These are phyloP conservation scores for Phytophthora cryptogea DNA, from an alignment of 352 stramenopile species.

Conservation along the genomic window DNA sequence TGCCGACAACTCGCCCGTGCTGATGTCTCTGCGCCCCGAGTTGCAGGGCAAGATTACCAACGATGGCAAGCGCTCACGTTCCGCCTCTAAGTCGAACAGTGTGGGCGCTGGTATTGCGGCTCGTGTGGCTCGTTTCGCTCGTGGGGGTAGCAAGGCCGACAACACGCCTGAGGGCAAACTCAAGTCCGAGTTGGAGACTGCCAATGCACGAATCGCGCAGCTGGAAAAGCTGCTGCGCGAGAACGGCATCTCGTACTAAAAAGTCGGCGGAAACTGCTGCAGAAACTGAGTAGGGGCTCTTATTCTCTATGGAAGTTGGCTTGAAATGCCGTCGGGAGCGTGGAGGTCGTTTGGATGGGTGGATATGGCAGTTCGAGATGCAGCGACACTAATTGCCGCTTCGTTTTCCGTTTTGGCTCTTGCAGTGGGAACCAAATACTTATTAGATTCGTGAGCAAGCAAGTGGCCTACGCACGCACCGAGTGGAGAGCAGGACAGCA, in stretches of 20 bases:
- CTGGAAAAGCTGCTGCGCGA: slow-evolving; percentile 81
- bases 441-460: slow-evolving; percentile 59
- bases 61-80: slow-evolving; percentile 77
- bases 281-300: slow-evolving; percentile 30
- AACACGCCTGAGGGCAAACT: slow-evolving; percentile 62
- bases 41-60: slow-evolving; percentile 86
- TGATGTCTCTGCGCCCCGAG: slow-evolving; percentile 94
- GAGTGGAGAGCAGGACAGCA: slow-evolving; percentile 38
- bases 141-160: slow-evolving; percentile 40
- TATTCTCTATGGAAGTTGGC: slow-evolving; percentile 32
- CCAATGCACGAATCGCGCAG: slow-evolving; percentile 84
- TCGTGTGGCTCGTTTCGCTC: slow-evolving; percentile 51
- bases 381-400: slow-evolving; percentile 31
- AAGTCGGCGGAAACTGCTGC: slow-evolving; percentile 25
- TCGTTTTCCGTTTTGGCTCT: slow-evolving; percentile 48
- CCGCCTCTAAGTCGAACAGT: slow-evolving; percentile 44
- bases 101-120: slow-evolving; percentile 47
- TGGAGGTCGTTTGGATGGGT: slow-evolving; percentile 35
- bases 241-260: slow-evolving; percentile 85
- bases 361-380: slow-evolving; percentile 37
- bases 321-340: slow-evolving; percentile 34
- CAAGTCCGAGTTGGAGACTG: slow-evolving; percentile 76
- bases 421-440: slow-evolving; percentile 53
- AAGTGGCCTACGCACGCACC: slow-evolving; percentile 43
- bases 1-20: slow-evolving; percentile 92